phyloP scores from a whole-genome alignment of 208 protist genomes.

The Leishmania guyanensis region DNA sequence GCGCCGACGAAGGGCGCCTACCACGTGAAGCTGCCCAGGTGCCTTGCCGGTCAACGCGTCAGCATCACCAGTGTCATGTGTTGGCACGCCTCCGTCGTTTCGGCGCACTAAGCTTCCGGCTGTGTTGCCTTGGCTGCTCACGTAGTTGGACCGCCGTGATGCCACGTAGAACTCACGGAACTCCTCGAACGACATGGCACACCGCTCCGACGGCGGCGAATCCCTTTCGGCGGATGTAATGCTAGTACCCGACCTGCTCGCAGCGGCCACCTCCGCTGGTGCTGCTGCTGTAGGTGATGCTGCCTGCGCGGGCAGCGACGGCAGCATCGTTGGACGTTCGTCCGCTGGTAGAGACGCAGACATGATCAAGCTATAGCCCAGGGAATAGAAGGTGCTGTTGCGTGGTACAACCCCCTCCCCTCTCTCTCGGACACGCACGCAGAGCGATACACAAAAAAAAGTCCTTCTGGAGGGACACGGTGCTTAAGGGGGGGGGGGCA shows the following conservation, averaged over 20 bases:
- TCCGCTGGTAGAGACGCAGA: background rate
- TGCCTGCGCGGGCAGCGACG: background rate
- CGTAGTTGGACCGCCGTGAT: conserved; percentile 7
- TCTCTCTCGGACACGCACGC: background rate
- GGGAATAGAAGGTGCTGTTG: background rate
- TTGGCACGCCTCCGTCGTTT: background rate
- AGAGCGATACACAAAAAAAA: background rate
- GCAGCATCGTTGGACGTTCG: background rate
- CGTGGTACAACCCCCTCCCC: too few relatives aligned
- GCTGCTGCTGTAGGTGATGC: background rate
- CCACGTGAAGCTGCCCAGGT: background rate
- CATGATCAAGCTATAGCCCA: background rate
- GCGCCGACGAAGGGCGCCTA: background rate
- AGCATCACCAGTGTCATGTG: background rate
- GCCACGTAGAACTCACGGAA: conserved; percentile 27
- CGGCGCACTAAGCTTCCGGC: background rate
- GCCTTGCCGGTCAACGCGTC: background rate
- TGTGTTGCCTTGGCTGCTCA: background rate
- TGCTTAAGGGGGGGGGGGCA: background rate
- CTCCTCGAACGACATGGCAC: conserved; percentile 21
- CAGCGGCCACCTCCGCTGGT: background rate
- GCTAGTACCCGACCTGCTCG: background rate
- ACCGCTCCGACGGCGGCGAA: background rate
- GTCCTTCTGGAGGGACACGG: too few relatives aligned
- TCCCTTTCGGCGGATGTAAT: background rate